These are phyloP conservation scores for Zymoseptoria ardabiliae DNA, from an alignment of 2,329 filamentous ascomycete genomes.

Conservation along the genomic window DNA sequence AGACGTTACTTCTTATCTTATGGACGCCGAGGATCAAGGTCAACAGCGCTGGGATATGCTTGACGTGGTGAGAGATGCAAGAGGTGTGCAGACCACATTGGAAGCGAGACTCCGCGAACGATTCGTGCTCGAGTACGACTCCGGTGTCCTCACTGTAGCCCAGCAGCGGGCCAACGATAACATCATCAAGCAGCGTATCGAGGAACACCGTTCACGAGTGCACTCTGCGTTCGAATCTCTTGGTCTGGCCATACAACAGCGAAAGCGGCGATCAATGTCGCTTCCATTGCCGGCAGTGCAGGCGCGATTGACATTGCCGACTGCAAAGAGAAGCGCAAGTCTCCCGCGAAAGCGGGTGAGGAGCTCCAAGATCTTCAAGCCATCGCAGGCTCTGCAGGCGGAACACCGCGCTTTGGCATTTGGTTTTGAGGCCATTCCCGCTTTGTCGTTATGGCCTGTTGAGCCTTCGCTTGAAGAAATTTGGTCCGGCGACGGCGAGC, in stretches of 20 bases:
- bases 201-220: background rate
- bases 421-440: background rate
- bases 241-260: background rate
- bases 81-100: background rate
- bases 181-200: background rate
- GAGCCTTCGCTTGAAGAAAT: background rate
- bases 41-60: background rate
- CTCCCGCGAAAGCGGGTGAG: background rate
- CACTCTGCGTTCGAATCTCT: background rate
- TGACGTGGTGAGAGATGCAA: background rate
- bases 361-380: background rate
- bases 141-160: background rate
- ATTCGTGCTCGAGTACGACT: background rate
- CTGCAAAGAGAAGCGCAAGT: background rate
- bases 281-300: background rate
- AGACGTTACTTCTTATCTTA: background rate
- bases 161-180: background rate
- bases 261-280: background rate
- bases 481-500: background rate
- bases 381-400: conserved; percentile 2
- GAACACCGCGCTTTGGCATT: background rate
- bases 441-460: background rate
- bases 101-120: background rate
- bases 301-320: background rate
- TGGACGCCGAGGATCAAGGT: background rate